Percentiles rank a stretch among this genome's conserved stretches.
phyloP scores from a whole-genome alignment of 148 eudicot species.

The Persicaria tinctoria region DNA sequence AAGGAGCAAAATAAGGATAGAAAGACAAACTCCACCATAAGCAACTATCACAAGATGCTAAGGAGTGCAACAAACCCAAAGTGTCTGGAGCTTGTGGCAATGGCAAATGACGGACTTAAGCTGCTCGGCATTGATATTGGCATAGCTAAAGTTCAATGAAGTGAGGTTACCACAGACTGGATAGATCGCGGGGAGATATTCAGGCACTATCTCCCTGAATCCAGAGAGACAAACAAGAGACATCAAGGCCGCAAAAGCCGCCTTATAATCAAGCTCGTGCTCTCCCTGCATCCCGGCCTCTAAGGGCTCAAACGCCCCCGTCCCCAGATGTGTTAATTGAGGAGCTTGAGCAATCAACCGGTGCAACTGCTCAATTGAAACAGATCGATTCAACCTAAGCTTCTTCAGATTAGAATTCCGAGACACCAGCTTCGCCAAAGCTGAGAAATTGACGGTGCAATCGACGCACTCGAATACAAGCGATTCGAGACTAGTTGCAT shows the following conservation, averaged over 20 bases:
- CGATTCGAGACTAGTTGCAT: slow-evolving; percentile 55
- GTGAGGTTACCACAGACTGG: slow-evolving; percentile 73
- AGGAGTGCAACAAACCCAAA: slow-evolving; percentile 42
- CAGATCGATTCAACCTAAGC: slow-evolving; percentile 50
- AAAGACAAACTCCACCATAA: not conserved
- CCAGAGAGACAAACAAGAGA: slow-evolving; percentile 73
- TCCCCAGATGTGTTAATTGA: slow-evolving; percentile 69
- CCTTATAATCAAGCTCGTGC: slow-evolving; percentile 51
- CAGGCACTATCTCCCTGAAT: slow-evolving; percentile 52
- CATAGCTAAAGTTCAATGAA: slow-evolving; percentile 72
- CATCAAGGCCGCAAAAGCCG: slow-evolving; percentile 65
- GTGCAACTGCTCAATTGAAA: slow-evolving; percentile 50
- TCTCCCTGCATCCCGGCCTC: slow-evolving; percentile 34
- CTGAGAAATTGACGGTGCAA: slow-evolving; percentile 43
- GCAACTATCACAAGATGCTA: not conserved
- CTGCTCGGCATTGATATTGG: slow-evolving; percentile 56
- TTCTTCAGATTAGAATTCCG: slow-evolving; percentile 59
- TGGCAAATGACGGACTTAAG: slow-evolving; percentile 44
- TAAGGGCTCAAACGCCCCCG: slow-evolving; percentile 55
- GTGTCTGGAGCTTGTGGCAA: slow-evolving; percentile 63
- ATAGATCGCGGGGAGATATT: slow-evolving; percentile 49
- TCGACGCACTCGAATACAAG: slow-evolving; percentile 68
- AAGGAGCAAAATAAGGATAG: not conserved
- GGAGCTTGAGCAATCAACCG: slow-evolving; percentile 64
- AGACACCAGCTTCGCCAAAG: slow-evolving; percentile 51